Evolutionary conservation across 164 flowering plant species (phyloP).

Genomic region (Echeveria elegans): DNA sequence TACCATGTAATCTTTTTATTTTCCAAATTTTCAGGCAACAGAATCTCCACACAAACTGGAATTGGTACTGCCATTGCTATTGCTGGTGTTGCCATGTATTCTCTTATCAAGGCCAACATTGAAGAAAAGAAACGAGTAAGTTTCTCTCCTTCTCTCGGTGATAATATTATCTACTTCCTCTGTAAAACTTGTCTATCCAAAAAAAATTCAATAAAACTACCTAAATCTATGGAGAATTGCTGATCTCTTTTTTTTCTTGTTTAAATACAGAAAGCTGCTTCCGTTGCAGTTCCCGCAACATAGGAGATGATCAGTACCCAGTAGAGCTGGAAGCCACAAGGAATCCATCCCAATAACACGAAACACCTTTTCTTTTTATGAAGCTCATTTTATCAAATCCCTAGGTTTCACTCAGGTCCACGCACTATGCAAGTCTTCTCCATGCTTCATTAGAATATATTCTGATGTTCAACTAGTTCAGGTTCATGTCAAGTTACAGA

Average conservation of each 20-base stretch:
- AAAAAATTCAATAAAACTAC: neutral
- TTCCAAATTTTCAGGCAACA: conserved; percentile 38
- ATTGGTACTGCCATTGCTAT: conserved; percentile 69
- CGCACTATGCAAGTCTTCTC: too few relatives aligned
- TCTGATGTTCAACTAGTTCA: too few relatives aligned
- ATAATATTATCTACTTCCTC: neutral
- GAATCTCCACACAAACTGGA: conserved; percentile 60
- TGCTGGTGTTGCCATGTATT: conserved; percentile 66
- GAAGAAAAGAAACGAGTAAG: conserved; percentile 51
- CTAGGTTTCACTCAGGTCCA: too few relatives aligned
- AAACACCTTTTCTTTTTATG: too few relatives aligned
- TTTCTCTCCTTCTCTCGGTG: neutral
- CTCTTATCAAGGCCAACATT: conserved; percentile 57
- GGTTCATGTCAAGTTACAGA: too few relatives aligned
- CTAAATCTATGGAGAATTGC: neutral
- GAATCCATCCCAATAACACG: too few relatives aligned
- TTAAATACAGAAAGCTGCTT: conserved; percentile 35
- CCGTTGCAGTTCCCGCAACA: conserved; percentile 15
- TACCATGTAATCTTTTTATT: neutral
- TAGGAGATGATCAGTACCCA: conserved; percentile 2
- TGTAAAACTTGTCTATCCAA: neutral
- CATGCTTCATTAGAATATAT: too few relatives aligned
- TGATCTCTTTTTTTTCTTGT: neutral
- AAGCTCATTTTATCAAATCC: too few relatives aligned
- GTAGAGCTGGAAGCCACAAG: neutral